Evolutionary conservation across 768 basidiomycete genomes (phyloP), one percentile per base, ranked within the genome.

Genomic region (Tylopilus sp.): DNA sequence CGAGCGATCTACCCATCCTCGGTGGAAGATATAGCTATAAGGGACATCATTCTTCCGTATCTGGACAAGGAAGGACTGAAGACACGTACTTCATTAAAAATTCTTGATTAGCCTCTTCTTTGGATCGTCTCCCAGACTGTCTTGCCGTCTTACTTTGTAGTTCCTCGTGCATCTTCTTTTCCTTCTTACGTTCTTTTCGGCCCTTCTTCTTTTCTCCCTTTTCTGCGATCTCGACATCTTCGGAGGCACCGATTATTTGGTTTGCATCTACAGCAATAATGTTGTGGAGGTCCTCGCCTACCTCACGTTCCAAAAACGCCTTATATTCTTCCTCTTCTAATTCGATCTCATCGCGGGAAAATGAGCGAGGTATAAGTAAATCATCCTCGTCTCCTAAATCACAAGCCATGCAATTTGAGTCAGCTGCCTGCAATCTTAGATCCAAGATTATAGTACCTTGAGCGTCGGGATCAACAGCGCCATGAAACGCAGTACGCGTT

Each of bases 1-100:
- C 2, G 85, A 75, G 44, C 79, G 81, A 69, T 98, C 97, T 43
- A 99, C 84, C 97, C 97, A 99, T 1, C 95, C 97, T 25, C 97
- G 91, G 67, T 95, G 95, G 20, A 98, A 75, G 57, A 99, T 97
- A 68, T 97, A 99, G 69, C 95, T 98, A 61, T 5, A 8, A 1
- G 35, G 47, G 47, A 30, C 3, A 44, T 56, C 44, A 57, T 21
- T 44, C 15, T 10, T 23, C 30, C 28, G 25, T 38, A 22, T 20
- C 36, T 18, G 30, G 40, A 38, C 8, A 48, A 17, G 15, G 33
- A 33, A 31, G 18, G 17, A 6, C 31, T 2, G 15, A 20, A 31
- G 12, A 51, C 17, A 74, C 89, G 48, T 60, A 97, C 95, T 91
- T 88, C 74, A 93, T 78, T 47, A 98, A 72, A 62, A 98, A 97